Evolutionary conservation across 148 eudicot genomes (phyloP).

Genomic region (Pharnaceum exiguum): DNA sequence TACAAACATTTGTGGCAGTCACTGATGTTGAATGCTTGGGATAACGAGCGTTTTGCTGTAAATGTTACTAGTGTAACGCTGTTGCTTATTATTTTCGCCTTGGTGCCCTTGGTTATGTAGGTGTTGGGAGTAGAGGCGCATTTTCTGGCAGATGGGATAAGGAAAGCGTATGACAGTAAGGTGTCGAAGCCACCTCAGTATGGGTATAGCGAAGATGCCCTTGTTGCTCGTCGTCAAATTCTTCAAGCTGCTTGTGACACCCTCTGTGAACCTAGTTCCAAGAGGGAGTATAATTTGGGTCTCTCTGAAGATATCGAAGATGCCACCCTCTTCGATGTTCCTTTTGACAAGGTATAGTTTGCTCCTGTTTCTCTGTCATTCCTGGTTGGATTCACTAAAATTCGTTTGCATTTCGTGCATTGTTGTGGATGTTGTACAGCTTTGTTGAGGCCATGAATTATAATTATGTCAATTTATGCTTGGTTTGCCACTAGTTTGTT

Average conservation of each 20-base stretch:
- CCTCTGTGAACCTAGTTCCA: constrained; percentile 51
- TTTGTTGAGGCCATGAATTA: too few species aligned
- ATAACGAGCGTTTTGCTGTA: not conserved
- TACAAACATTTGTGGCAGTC: too few species aligned
- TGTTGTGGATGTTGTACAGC: too few species aligned
- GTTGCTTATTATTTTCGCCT: not conserved
- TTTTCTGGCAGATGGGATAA: constrained; percentile 84
- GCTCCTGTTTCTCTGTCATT: not conserved
- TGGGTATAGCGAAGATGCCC: constrained; percentile 75
- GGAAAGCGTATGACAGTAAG: constrained; percentile 72
- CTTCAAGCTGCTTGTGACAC: constrained; percentile 90
- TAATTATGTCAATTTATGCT: too few species aligned
- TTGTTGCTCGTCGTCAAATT: constrained; percentile 75
- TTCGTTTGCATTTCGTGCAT: too few species aligned
- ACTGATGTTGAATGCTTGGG: not conserved
- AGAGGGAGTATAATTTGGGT: constrained; percentile 83
- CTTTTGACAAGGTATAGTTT: constrained; percentile 67
- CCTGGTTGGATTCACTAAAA: not conserved
- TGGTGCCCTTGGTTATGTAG: constrained; percentile 2
- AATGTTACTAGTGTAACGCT: not conserved
- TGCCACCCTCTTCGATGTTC: constrained; percentile 71
- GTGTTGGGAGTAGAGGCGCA: constrained; percentile 80
- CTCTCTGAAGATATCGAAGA: constrained; percentile 72
- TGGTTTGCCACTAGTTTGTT: too few species aligned
- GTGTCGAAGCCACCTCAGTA: constrained; percentile 73